Evolutionary conservation across 441 rosid species (phyloP), one percentile per base, ranked within the genome.

Genomic region (Erodium moschatum): DNA sequence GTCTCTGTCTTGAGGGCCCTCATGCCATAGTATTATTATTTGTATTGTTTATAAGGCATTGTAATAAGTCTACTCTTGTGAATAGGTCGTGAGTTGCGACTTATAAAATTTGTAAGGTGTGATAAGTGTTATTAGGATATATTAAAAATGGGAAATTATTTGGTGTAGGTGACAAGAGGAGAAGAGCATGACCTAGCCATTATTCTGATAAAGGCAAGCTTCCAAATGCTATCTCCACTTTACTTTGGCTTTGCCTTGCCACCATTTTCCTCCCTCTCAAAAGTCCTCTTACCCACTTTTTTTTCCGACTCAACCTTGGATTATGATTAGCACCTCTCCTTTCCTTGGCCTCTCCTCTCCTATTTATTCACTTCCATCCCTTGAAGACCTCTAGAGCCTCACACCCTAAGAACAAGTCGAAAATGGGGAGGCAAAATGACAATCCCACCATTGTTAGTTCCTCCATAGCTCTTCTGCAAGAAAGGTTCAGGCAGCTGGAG

Each of bases 391-490:
- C 16, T 6, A 65, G 66, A 35, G 24, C 56, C 27, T 24, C 27
- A 24, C 27, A 24, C 27, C 27, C 27, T 27, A 11, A 3, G 33
- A 21, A 54, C 21, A 12, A 31, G 50, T 40, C 9, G 42, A 8
- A 46, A 24, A 85, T 84, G 90, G 83, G 85, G 15, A 83, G 84
- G 77, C 77, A 81, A 70, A 75, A 73, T 66, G 68, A 78, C 31
- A 85, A 85, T 65, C 72, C 81, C 18, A 72, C 79, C 10, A 15
- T 74, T 75, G 83, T 72, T 61, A 79, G 35, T 69, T 85, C 94
- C 69, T 88, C 94, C 35, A 85, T 88, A 21, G 94, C 91, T 40
- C 85, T 88, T 38, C 77, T 86, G 42, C 93, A 83, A 75, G 86
- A 86, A 70, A 82, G 93, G 71, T 88, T 88, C 66, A 81, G 80